Conservation (phyloP, 345 rosid genomes). For the Triadica sebifera region DNA sequence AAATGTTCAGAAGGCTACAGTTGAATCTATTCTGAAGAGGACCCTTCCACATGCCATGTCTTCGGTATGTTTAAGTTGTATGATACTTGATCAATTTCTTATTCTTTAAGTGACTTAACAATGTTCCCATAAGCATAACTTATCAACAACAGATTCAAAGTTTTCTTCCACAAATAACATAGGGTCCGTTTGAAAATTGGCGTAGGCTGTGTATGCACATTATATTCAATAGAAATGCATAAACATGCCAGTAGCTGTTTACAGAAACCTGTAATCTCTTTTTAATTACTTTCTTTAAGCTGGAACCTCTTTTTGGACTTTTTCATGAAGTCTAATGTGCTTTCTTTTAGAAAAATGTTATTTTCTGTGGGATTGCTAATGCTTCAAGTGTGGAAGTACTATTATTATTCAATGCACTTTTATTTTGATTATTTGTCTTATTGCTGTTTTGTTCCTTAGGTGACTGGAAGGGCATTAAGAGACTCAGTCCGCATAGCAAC, state of each 20-base stretch:
- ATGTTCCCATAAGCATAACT: not conserved
- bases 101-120: not conserved
- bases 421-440: not conserved
- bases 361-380: not conserved
- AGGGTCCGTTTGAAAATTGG: not conserved
- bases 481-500: slow-evolving; percentile 79
- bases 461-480: slow-evolving; percentile 76
- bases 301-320: not conserved
- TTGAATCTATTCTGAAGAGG: slow-evolving; percentile 86
- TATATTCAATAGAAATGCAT: not conserved
- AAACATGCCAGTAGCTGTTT: not conserved
- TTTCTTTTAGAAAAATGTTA: not conserved
- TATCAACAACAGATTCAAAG: not conserved
- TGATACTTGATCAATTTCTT: not conserved
- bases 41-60: slow-evolving; percentile 96
- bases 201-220: not conserved
- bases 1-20: slow-evolving; percentile 66
- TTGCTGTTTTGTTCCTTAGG: slow-evolving; percentile 38
- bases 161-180: not conserved
- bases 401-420: not conserved
- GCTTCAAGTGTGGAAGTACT: not conserved
- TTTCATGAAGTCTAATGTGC: not conserved
- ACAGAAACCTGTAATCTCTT: not conserved
- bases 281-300: not conserved
- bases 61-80: slow-evolving; percentile 42